Evolutionary conservation across 1,284 basidiomycete species (phyloP).

Genomic region (Rhodotorula glutinis): DNA sequence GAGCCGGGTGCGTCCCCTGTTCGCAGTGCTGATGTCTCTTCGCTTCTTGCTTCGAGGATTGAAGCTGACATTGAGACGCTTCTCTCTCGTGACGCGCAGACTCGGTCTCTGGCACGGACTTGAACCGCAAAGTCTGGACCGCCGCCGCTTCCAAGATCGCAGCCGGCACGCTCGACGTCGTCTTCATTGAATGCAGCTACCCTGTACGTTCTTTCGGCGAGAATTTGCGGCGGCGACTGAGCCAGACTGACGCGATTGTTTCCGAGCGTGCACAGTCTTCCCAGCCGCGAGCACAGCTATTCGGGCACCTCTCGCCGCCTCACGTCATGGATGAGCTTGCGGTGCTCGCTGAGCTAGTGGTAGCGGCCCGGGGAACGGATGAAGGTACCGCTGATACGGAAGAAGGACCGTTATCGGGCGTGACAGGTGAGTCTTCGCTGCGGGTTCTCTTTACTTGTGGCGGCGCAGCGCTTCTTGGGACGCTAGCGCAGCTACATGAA

Average conservation of each 20-base stretch:
- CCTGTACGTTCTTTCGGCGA: slow-evolving; percentile 47
- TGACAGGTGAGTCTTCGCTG: too few species aligned
- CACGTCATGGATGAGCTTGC: slow-evolving; percentile 66
- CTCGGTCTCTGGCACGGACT: slow-evolving; percentile 58
- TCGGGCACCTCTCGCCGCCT: slow-evolving; percentile 71
- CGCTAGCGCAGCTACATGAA: too few species aligned
- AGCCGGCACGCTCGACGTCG: slow-evolving; percentile 54
- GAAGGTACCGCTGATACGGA: too few species aligned
- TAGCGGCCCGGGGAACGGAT: too few species aligned
- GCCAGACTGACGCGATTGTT: too few species aligned
- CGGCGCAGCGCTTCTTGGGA: too few species aligned
- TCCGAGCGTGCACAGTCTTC: too few species aligned
- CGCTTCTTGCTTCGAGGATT: not conserved
- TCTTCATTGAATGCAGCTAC: slow-evolving; percentile 84
- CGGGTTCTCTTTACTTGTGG: too few species aligned
- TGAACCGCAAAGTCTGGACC: slow-evolving; percentile 65
- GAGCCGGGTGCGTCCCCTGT: slow-evolving; percentile 28
- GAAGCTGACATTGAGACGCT: not conserved
- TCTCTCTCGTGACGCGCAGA: slow-evolving; percentile 62
- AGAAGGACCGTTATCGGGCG: too few species aligned
- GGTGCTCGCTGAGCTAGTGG: slow-evolving; percentile 62
- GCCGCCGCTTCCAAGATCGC: slow-evolving; percentile 55
- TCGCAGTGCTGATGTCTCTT: not conserved
- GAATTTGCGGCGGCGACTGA: too few species aligned
- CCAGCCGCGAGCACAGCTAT: slow-evolving; percentile 60